These are phyloP conservation scores for Nannochloropsis salina DNA, from an alignment of 108 stramenopile species.

Conservation along the genomic window DNA sequence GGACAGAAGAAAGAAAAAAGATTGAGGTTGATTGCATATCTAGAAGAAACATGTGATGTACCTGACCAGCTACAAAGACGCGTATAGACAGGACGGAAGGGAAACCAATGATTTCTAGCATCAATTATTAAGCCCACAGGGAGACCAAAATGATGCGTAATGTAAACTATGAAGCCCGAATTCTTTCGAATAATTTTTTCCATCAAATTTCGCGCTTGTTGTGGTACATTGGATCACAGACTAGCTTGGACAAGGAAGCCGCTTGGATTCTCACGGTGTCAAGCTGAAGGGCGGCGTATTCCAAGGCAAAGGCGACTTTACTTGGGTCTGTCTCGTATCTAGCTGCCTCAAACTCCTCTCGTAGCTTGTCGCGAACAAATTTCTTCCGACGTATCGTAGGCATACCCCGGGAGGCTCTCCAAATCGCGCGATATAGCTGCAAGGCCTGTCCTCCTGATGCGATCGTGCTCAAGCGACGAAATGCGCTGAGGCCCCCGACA, in stretches of 20 bases:
- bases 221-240: slow-evolving; percentile 14
- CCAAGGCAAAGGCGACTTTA: not conserved
- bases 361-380: not conserved
- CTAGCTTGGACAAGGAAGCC: slow-evolving; percentile 15
- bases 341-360: slow-evolving; percentile 8
- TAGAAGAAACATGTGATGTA: too few relatives aligned
- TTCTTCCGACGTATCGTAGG: not conserved
- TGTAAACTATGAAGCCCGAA: too few relatives aligned
- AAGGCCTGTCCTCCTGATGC: not conserved
- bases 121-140: too few relatives aligned
- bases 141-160: too few relatives aligned
- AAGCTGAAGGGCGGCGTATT: slow-evolving; percentile 5
- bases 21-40: too few relatives aligned
- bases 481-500: too few relatives aligned
- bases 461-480: not conserved
- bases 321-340: not conserved
- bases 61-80: too few relatives aligned
- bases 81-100: too few relatives aligned
- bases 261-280: slow-evolving; percentile 8
- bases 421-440: not conserved
- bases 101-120: too few relatives aligned
- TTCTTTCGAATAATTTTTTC: too few relatives aligned
- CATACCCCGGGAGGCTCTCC: slow-evolving; percentile 7
- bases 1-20: too few relatives aligned
- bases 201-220: not conserved